These are phyloP conservation scores for Alternaria dauci DNA, from an alignment of 2,329 filamentous ascomycete genomes.

Conservation along the genomic window DNA sequence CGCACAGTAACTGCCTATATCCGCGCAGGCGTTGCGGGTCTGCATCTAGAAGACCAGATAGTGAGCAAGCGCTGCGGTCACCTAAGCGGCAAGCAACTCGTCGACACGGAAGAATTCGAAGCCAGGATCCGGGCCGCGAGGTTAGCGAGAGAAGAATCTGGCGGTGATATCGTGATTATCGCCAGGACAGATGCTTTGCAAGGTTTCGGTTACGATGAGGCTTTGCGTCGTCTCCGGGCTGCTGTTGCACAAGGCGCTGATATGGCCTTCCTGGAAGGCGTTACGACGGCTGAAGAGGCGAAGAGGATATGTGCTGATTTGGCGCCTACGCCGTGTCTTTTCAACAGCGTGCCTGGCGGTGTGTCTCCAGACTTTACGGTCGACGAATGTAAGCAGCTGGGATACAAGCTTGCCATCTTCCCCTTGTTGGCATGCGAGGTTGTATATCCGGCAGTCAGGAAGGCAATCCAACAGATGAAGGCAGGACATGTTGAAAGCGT, in stretches of 20 bases:
- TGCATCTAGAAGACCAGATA: conserved; percentile 72
- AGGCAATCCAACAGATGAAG: conserved; percentile 41
- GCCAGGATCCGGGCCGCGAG: conserved; percentile 66
- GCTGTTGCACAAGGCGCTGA: conserved; percentile 67
- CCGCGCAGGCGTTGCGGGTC: conserved; percentile 64
- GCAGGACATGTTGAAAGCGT: conserved; percentile 41
- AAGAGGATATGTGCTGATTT: conserved; percentile 57
- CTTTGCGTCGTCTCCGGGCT: conserved; percentile 59
- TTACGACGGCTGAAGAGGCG: conserved; percentile 62
- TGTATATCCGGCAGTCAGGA: conserved; percentile 45
- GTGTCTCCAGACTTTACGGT: conserved; percentile 63
- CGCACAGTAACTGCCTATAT: conserved; percentile 64
- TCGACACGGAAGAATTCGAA: conserved; percentile 60
- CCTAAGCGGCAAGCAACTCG: conserved; percentile 67
- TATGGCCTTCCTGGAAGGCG: conserved; percentile 67
- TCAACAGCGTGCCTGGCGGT: conserved; percentile 67
- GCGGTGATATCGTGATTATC: conserved; percentile 69
- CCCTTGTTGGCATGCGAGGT: conserved; percentile 50
- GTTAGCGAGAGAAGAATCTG: conserved; percentile 58
- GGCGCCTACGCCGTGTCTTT: conserved; percentile 60
- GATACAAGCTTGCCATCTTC: conserved; percentile 68
- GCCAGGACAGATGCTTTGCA: conserved; percentile 70
- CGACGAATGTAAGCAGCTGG: conserved; percentile 63
- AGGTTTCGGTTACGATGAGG: conserved; percentile 65
- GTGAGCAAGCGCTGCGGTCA: conserved; percentile 72